Percentiles rank a stretch among this genome's conserved stretches.
phyloP scores from a whole-genome alignment of 257 asterid genomes.

The Thymus mandschuricus region DNA sequence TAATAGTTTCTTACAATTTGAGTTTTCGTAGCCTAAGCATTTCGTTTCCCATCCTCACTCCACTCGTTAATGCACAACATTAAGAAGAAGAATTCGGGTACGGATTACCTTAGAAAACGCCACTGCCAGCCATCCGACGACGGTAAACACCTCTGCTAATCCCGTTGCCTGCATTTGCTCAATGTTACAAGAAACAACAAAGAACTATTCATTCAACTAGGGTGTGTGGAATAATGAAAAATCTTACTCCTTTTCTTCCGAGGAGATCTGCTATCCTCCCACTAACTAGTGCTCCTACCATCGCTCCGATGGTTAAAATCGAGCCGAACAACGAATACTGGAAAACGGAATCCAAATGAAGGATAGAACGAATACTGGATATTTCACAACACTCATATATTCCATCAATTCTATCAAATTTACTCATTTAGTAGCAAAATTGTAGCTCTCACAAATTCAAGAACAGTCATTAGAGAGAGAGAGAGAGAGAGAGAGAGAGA shows the following conservation, averaged over 20 bases:
- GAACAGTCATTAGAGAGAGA: background rate
- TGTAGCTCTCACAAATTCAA: background rate
- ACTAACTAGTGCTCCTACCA: constrained; percentile 81
- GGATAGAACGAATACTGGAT: no score
- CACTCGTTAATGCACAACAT: background rate
- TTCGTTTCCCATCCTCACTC: background rate
- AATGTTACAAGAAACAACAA: constrained; percentile 21
- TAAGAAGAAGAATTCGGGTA: background rate
- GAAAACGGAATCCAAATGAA: constrained; percentile 25
- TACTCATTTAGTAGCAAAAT: background rate
- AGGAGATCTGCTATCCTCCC: constrained; percentile 83
- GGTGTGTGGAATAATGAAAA: constrained; percentile 9
- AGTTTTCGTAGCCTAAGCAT: background rate
- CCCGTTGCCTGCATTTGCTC: constrained; percentile 72
- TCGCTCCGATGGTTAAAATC: constrained; percentile 83
- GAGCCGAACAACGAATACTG: constrained; percentile 93
- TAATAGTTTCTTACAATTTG: background rate
- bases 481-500: background rate
- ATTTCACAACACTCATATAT: no score
- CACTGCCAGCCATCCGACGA: constrained; percentile 74
- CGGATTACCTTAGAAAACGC: constrained; percentile 65
- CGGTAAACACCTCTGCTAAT: constrained; percentile 62
- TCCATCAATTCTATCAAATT: background rate
- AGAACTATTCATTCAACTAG: constrained; percentile 1
- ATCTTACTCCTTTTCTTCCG: constrained; percentile 80